phyloP scores from a whole-genome alignment of 2,329 filamentous ascomycete genomes.

The Sclerotinia subarctica region DNA sequence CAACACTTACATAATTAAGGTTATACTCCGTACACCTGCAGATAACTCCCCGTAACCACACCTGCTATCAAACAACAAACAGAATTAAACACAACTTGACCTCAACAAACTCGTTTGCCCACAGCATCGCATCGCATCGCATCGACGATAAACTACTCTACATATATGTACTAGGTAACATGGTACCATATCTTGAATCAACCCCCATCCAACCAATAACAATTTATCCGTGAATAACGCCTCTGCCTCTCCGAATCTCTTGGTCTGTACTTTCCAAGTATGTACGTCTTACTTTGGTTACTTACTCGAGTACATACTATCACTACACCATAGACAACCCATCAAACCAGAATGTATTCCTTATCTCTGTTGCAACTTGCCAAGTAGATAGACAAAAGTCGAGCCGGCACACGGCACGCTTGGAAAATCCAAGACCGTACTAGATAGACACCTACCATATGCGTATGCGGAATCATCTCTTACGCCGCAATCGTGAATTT shows the following conservation, averaged over 20 bases:
- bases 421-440: neutral
- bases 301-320: neutral
- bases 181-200: neutral
- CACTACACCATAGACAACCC: neutral
- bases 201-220: neutral
- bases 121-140: neutral
- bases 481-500: neutral
- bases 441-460: neutral
- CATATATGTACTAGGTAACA: neutral
- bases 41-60: neutral
- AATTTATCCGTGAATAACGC: neutral
- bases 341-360: neutral
- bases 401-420: neutral
- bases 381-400: neutral
- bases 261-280: neutral
- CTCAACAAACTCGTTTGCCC: constrained; percentile 6
- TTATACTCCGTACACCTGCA: neutral
- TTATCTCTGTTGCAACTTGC: constrained; percentile 18
- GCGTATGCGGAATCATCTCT: neutral
- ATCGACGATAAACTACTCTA: neutral
- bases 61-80: neutral
- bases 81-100: neutral
- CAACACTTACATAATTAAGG: neutral
- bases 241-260: neutral
- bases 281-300: neutral